These are phyloP conservation scores for Spizellomyces sp. DNA, from an alignment of 192 early-diverging fungal genomes.

Conservation along the genomic window DNA sequence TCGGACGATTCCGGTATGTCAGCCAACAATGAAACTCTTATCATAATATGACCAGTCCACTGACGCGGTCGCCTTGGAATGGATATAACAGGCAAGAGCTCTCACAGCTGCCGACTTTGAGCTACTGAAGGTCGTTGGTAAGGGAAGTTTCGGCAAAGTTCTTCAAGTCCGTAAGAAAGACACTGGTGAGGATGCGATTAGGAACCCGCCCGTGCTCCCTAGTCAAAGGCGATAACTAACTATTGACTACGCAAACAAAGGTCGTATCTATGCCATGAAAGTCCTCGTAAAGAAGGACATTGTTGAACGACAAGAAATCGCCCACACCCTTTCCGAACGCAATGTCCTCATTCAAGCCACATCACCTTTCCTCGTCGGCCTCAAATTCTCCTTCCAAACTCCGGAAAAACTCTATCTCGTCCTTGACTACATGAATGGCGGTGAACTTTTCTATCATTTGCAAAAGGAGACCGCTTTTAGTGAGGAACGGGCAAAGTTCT, in stretches of 20 bases:
- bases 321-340: constrained; percentile 75
- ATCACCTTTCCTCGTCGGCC: constrained; percentile 90
- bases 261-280: constrained; percentile 83
- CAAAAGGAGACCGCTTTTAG: constrained; percentile 86
- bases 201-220: no score
- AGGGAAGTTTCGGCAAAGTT: constrained; percentile 82
- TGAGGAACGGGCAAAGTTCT: constrained; percentile 87
- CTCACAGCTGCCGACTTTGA: constrained; percentile 64
- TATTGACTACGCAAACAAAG: constrained; percentile 4
- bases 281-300: constrained; percentile 75
- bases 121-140: constrained; percentile 73
- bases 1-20: constrained; percentile 40
- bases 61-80: no score
- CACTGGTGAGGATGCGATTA: constrained; percentile 41
- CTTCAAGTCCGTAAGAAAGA: constrained; percentile 79
- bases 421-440: constrained; percentile 78
- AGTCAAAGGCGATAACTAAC: no score
- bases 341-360: constrained; percentile 71
- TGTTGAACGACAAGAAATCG: constrained; percentile 72
- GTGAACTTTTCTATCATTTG: constrained; percentile 90
- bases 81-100: constrained; percentile 36
- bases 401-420: constrained; percentile 76
- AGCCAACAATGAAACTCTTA: neutral
- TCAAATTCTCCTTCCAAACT: constrained; percentile 92
- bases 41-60: neutral